Evolutionary conservation across 163 green algal genomes (phyloP).

Genomic region (Scenedesmus sp.): DNA sequence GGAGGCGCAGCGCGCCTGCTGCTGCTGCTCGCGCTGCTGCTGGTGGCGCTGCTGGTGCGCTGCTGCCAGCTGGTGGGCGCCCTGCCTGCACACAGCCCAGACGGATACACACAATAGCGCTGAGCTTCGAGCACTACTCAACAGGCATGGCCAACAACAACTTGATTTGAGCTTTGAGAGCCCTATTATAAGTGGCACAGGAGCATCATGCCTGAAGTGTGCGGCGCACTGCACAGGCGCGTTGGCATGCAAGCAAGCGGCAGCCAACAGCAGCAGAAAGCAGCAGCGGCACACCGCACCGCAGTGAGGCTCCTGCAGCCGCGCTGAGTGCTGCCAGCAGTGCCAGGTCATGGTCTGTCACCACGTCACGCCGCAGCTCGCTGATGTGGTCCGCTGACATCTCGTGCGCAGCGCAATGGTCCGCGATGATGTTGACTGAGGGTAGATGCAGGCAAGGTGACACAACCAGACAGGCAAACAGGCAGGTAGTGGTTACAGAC

Average conservation of each 20-base stretch:
- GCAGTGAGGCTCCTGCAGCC: constrained; percentile 29
- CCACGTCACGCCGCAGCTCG: constrained; percentile 51
- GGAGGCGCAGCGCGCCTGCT: background rate
- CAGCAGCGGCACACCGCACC: background rate
- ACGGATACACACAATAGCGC: too few species aligned
- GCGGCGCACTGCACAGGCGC: background rate
- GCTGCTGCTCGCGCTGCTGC: constrained; percentile 15
- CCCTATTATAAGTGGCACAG: background rate
- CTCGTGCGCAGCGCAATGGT: constrained; percentile 61
- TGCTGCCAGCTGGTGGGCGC: constrained; percentile 40
- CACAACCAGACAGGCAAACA: background rate
- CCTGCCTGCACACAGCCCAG: constrained; percentile 6
- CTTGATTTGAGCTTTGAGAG: background rate
- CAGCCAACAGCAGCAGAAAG: background rate
- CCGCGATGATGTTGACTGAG: constrained; percentile 66
- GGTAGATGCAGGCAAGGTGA: background rate
- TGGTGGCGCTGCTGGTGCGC: constrained; percentile 56
- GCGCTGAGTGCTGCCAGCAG: constrained; percentile 44
- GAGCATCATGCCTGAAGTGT: background rate
- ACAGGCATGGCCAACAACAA: background rate
- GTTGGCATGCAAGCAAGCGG: background rate
- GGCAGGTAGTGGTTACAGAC: background rate
- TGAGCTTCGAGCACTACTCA: too few species aligned
- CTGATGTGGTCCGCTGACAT: constrained; percentile 57
- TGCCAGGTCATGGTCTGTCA: constrained; percentile 23